Evolutionary conservation across 345 rosid species (phyloP), one percentile per base, ranked within the genome.

Genomic region (Boechera retrofracta): DNA sequence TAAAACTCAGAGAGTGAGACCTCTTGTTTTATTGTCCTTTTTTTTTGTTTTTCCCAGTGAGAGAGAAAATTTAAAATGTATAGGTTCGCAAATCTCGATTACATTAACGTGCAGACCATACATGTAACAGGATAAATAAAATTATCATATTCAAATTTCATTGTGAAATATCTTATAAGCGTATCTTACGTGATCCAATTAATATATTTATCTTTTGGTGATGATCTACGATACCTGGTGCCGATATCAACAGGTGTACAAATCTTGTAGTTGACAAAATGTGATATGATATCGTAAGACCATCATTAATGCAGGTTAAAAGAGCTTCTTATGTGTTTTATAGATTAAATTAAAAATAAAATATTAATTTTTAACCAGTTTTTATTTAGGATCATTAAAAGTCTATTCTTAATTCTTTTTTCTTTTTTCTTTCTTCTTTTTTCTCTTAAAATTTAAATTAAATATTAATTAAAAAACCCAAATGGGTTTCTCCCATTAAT

Each of bases 31-130:
- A 76, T 68, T 60, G 74, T 9, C 12, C 15, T 11, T 60, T 53
- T 52, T 32, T 6, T 35, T 16, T 5, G 29, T 10, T 59, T 15
- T 72, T 68, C 10, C 6, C 28, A 53, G 29, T 41, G 53, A 7
- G 54, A 51, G 76, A 42, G 31, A 65, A 5, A 11, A 41, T 8
- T 60, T 24, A 35, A 29, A 33, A 72, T 33, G 36, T 33, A 1
- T 38, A 35, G 5, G 59, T 45, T 49, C 39, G 58, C 68, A 29
- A 49, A 61, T 61, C 36, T 72, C 68, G 59, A 72, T 60, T 4
- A 61, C 3, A 2, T 35, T 26, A 71, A 35, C 57, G 58, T 71
- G 65, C 64, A 69, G 73, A 69, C 16, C 39, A n/a, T 55, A 54
- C 51, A 55, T 55, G 52, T 39, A 63, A 53, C 73, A 29, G 29